phyloP scores from a whole-genome alignment of 2,329 filamentous ascomycete genomes.

The Monilinia vaccinii-corymbosi region DNA sequence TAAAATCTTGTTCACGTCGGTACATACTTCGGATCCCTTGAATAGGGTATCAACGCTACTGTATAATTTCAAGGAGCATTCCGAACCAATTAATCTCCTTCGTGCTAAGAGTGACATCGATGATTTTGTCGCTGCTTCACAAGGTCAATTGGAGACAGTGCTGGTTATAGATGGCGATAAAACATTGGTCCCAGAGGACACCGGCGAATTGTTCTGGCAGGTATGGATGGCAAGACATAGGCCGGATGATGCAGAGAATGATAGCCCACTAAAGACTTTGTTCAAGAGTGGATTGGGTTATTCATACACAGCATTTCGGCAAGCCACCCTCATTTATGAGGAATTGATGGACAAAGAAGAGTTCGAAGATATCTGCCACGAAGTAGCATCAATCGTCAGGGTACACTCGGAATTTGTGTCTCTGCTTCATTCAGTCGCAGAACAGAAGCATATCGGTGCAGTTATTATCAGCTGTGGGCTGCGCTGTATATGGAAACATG shows the following conservation, averaged over 20 bases:
- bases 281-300: slow-evolving; percentile 41
- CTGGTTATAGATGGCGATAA: slow-evolving; percentile 51
- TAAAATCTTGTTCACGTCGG: slow-evolving; percentile 30
- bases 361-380: slow-evolving; percentile 38
- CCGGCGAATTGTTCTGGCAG: slow-evolving; percentile 42
- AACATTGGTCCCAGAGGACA: slow-evolving; percentile 44
- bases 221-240: slow-evolving; percentile 7
- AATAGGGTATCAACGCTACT: slow-evolving; percentile 12
- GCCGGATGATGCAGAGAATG: slow-evolving; percentile 6
- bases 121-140: neutral
- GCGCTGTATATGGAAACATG: slow-evolving; percentile 43
- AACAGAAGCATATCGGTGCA: slow-evolving; percentile 33
- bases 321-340: slow-evolving; percentile 45
- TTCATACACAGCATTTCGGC: slow-evolving; percentile 44
- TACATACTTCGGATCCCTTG: slow-evolving; percentile 10
- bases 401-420: slow-evolving; percentile 40
- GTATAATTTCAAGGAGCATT: too few relatives aligned
- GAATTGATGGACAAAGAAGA: slow-evolving; percentile 31
- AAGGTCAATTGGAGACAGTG: slow-evolving; percentile 33
- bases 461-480: slow-evolving; percentile 49
- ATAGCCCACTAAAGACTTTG: slow-evolving; percentile 33
- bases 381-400: slow-evolving; percentile 33
- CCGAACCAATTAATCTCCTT: too few relatives aligned
- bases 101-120: too few relatives aligned
- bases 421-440: slow-evolving; percentile 32